A percentile compares a stretch with the other conserved stretches of the same genome.
Conservation (phyloP, 2,329 filamentous ascomycete species). For the Scedosporium dehoogii region DNA sequence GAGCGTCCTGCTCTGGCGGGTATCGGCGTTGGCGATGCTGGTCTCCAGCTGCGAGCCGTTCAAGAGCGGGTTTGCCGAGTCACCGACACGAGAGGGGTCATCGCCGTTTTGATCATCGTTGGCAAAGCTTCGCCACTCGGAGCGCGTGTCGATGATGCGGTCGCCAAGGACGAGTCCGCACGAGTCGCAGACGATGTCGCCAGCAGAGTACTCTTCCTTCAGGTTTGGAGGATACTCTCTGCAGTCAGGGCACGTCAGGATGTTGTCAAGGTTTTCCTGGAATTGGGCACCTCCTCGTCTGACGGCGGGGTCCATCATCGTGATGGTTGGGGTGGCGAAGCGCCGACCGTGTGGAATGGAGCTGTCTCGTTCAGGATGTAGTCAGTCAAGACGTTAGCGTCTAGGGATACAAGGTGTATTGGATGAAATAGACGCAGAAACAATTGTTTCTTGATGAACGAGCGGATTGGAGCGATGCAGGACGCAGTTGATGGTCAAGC, state of each 20-base stretch:
- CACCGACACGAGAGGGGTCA: slow-evolving; percentile 95
- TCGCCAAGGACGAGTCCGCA: slow-evolving; percentile 88
- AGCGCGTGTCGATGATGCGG: slow-evolving; percentile 88
- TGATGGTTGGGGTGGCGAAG: neutral
- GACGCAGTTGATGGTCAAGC: neutral
- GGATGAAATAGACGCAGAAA: neutral
- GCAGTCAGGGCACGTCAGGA: slow-evolving; percentile 83
- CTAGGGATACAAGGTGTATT: neutral
- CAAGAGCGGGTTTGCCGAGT: slow-evolving; percentile 79
- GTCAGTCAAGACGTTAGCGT: neutral
- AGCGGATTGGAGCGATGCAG: neutral
- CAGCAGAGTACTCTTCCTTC: slow-evolving; percentile 83
- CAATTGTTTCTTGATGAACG: neutral
- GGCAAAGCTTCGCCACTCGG: slow-evolving; percentile 97
- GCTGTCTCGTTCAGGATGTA: neutral
- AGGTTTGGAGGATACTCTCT: slow-evolving; percentile 85
- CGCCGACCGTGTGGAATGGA: neutral
- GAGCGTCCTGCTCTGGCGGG: slow-evolving; percentile 61
- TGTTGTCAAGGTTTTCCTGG: slow-evolving; percentile 78
- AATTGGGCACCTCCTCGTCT: slow-evolving; percentile 31
- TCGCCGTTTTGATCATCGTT: slow-evolving; percentile 96
- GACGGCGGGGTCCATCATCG: slow-evolving; percentile 17
- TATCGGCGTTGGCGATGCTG: slow-evolving; percentile 74
- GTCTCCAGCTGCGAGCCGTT: slow-evolving; percentile 87
- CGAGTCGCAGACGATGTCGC: slow-evolving; percentile 85